A percentile compares a stretch with the other conserved stretches of the same genome.
phyloP scores from a whole-genome alignment of 371 early-diverging fungal genomes.

The Saksenaea vasiformis region DNA sequence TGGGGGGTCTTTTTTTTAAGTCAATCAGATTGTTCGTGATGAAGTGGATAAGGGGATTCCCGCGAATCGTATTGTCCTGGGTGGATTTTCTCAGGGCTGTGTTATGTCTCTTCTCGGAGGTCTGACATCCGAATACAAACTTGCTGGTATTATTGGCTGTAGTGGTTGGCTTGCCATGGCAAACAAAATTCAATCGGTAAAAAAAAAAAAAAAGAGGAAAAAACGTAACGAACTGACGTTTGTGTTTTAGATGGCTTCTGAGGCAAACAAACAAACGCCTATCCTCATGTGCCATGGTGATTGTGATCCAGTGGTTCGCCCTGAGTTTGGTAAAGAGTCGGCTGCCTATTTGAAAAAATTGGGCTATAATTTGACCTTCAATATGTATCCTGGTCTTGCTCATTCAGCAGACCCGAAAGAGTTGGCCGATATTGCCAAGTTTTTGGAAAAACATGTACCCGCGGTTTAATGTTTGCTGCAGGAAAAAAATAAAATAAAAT shows the following conservation, averaged over 20 bases:
- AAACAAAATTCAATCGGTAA: conserved; percentile 56
- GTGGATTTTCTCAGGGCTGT: conserved; percentile 94
- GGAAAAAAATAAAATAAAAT: background rate
- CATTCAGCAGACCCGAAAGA: conserved; percentile 82
- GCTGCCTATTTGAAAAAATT: conserved; percentile 62
- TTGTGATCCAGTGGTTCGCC: conserved; percentile 77
- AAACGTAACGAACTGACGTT: background rate
- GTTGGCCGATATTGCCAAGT: conserved; percentile 69
- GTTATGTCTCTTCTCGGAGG: conserved; percentile 80
- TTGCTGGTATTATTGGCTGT: conserved; percentile 66
- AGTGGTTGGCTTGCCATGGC: conserved; percentile 83
- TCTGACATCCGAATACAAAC: conserved; percentile 71
- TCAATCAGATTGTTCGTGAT: conserved; percentile 69
- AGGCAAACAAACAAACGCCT: conserved; percentile 76
- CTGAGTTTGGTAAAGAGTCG: conserved; percentile 71
- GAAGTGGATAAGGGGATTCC: conserved; percentile 86
- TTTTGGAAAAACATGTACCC: conserved; percentile 60
- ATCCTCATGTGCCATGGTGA: conserved; percentile 91
- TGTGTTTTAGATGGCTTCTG: conserved; percentile 53
- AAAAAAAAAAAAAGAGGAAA: background rate
- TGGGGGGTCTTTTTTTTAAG: no score
- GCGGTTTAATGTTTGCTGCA: conserved; percentile 8
- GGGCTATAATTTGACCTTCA: conserved; percentile 75
- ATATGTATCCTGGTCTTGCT: conserved; percentile 77
- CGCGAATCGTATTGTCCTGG: conserved; percentile 83